These are phyloP conservation scores for Medicago arabica DNA, from an alignment of 306 rosid genomes.

Conservation along the genomic window DNA sequence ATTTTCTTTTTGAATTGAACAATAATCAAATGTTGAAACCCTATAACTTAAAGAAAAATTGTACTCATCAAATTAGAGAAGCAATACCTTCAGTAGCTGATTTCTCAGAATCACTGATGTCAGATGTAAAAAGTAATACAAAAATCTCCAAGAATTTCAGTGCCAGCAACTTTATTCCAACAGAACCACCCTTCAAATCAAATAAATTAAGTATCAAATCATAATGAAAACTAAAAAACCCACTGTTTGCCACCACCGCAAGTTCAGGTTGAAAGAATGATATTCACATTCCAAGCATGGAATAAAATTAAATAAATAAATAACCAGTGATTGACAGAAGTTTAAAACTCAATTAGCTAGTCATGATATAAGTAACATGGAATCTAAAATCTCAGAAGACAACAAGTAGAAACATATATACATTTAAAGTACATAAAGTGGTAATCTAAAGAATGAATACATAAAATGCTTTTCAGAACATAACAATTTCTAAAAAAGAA, in stretches of 20 bases:
- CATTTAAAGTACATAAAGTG: not conserved
- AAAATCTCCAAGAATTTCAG: constrained; percentile 90
- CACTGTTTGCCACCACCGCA: constrained; percentile 13
- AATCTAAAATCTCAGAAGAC: not conserved
- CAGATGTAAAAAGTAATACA: constrained; percentile 77
- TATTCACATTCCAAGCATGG: constrained; percentile 14
- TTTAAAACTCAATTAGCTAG: not conserved
- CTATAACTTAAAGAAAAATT: not conserved
- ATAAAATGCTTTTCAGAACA: constrained; percentile 25
- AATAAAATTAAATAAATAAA: constrained; percentile 2
- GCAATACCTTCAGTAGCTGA: constrained; percentile 71
- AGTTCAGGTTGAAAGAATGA: constrained; percentile 24
- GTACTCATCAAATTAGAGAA: constrained; percentile 35
- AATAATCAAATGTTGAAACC: not conserved
- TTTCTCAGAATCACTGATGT: constrained; percentile 62
- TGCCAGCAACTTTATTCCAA: constrained; percentile 75
- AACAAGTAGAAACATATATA: not conserved
- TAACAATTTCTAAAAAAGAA: constrained; percentile 23
- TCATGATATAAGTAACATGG: not conserved
- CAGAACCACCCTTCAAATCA: constrained; percentile 84
- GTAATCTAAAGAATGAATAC: constrained; percentile 6
- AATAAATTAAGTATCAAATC: constrained; percentile 47
- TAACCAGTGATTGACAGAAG: not conserved
- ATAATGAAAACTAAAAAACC: constrained; percentile 36
- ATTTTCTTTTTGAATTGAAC: constrained; percentile 1